Evolutionary conservation across 2,329 filamentous ascomycete species (phyloP).

Genomic region (Fusarium chlamydosporum): DNA sequence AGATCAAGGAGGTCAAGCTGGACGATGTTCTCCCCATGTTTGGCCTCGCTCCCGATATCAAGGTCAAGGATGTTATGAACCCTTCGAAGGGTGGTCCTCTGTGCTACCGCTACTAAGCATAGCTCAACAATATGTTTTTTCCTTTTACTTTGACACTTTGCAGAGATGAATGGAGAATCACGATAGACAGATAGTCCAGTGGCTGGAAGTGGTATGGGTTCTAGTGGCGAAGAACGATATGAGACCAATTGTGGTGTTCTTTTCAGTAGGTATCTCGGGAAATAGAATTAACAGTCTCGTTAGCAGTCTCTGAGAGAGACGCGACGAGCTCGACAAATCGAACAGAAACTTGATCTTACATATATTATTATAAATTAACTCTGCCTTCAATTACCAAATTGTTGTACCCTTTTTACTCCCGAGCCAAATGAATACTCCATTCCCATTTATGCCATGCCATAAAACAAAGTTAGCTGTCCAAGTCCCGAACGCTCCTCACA

Average conservation of each 20-base stretch:
- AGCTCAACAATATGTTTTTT: not conserved
- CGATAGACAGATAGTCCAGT: too few species aligned
- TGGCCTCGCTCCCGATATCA: conserved; percentile 10
- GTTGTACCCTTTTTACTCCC: not conserved
- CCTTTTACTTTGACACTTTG: too few species aligned
- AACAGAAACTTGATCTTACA: not conserved
- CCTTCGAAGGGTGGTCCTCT: not conserved
- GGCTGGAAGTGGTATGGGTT: too few species aligned
- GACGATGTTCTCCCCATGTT: conserved; percentile 2
- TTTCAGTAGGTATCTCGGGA: not conserved
- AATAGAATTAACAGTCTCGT: not conserved
- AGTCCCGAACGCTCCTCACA: not conserved
- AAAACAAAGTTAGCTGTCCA: not conserved
- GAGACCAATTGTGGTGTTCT: too few species aligned
- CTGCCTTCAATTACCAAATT: not conserved
- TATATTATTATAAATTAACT: not conserved
- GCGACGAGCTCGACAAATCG: not conserved
- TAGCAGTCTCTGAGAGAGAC: not conserved
- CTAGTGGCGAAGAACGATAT: not conserved
- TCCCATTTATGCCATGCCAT: accelerated
- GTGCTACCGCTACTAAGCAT: conserved; percentile 13
- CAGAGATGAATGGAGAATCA: too few species aligned
- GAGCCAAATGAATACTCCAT: too few species aligned
- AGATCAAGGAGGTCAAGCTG: not conserved
- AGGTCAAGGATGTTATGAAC: conserved; percentile 20